Conservation (phyloP, 495 filamentous ascomycete species). For the Aspergillus bridgeri region DNA sequence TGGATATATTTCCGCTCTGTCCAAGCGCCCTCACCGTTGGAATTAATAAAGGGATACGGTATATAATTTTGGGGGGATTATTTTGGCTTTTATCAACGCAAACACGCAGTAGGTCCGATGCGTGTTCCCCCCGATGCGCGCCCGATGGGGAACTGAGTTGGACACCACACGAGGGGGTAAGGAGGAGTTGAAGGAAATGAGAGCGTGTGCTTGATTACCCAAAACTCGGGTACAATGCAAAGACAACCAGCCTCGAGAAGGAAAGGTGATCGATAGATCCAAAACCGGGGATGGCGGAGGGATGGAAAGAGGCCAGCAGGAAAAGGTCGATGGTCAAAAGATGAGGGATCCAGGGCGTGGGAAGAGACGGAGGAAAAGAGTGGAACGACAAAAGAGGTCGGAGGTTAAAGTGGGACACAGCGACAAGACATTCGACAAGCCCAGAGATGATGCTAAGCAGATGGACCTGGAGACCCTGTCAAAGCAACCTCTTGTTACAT, state of each 20-base stretch:
- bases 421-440: neutral
- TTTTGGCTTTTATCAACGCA: conserved; percentile 6
- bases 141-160: conserved; percentile 7
- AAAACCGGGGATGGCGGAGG: neutral
- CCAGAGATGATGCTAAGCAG: neutral
- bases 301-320: neutral
- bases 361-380: conserved; percentile 2
- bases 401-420: neutral
- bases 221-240: neutral
- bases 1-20: conserved; percentile 17
- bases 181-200: neutral
- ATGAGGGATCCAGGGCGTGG: neutral
- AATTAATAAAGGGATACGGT: neutral
- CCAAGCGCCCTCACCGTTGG: conserved; percentile 18
- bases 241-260: neutral
- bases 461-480: conserved; percentile 8
- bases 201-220: neutral
- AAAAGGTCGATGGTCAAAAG: neutral
- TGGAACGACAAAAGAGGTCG: conserved; percentile 2
- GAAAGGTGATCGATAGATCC: neutral
- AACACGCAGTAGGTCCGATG: conserved; percentile 11
- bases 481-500: conserved; percentile 2
- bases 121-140: conserved; percentile 12
- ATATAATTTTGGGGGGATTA: neutral
- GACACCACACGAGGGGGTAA: conserved; percentile 5